Base-by-base conservation (phyloP, 805 yeast species). In the Cyberlindnera euphorbiae region DNA sequence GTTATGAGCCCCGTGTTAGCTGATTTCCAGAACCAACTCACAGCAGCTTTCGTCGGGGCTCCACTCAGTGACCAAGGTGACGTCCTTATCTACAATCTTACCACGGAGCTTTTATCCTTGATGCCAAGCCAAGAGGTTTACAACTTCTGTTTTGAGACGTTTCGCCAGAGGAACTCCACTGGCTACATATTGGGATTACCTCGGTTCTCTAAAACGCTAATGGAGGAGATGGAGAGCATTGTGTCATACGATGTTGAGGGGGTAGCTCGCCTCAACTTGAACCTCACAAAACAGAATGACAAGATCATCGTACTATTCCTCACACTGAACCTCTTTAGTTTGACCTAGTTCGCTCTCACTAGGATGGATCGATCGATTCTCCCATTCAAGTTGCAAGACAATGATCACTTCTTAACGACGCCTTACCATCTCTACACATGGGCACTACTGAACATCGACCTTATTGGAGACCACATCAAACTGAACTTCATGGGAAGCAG, bases 141-240 rank as follows among this genome's bases (percentile, higher is more conserved):
- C 14, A 21, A 26, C 30, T 16, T 13, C 17, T 23, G 25, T 4
- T 15, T 32, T 4, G 21, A 5, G 6, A 26, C 26, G 5, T 19
- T 32, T 16, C 18, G 35, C 18, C 14, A 32, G 26, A 15, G n/a
- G 14, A 32, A 32, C 17, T 8, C n/a, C 3, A 26, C 35, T 4
- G n/a, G 35, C 15, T 26, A 32, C 26, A 21, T 32, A 4, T 10
- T 32, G 17, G 35, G 26, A 6, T 26, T 28, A 4, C 35, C 35
- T n/a, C 24, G 6, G 14, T 26, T 24, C 19, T 28, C 35, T 6
- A 26, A 26, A 17, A 13, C 19, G 8, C 24, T 32, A 6, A 8
- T 32, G 9, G 8, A 21, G 15, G 26, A 26, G 11, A 13, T 32
- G 25, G 35, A 32, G 19, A 16, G 26, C 3, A 9, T 32, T 4